Conservation (phyloP, 805 yeast species). For the Spathaspora arborariae region DNA sequence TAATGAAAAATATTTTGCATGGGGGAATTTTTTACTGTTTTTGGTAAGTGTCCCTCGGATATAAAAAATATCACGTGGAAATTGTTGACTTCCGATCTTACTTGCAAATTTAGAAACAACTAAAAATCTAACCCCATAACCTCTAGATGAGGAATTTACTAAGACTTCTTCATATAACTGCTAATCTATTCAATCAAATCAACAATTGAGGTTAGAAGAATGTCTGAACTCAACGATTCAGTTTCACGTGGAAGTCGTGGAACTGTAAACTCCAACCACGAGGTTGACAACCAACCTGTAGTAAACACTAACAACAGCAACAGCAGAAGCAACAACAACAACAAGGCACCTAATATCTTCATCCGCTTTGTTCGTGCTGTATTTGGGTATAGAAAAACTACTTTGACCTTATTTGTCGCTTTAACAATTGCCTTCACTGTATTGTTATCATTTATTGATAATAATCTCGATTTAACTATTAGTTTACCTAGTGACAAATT, state of each 20-base stretch:
- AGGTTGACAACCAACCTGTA: neutral
- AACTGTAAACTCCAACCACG: neutral
- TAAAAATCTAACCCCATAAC: no score
- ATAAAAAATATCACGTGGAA: neutral
- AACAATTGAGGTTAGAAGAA: neutral
- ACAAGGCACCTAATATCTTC: slow-evolving; percentile 16
- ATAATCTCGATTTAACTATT: slow-evolving; percentile 35
- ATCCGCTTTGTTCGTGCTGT: slow-evolving; percentile 39
- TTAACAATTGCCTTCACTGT: slow-evolving; percentile 44
- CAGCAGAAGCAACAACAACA: neutral
- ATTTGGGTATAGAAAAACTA: slow-evolving; percentile 71
- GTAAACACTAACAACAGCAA: neutral
- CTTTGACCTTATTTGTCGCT: slow-evolving; percentile 54
- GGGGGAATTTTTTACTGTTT: neutral
- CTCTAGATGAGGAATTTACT: no score
- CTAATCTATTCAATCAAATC: neutral
- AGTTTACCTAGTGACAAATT: slow-evolving; percentile 41
- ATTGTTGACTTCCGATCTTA: neutral
- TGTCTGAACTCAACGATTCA: neutral
- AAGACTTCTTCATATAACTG: no score
- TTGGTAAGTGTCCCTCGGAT: neutral
- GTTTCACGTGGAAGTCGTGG: neutral
- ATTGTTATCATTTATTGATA: slow-evolving; percentile 34
- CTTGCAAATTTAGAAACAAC: neutral
- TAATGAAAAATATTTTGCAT: no score